Evolutionary conservation across 2,329 filamentous ascomycete genomes (phyloP).

Genomic region (Clonostachys rosea): DNA sequence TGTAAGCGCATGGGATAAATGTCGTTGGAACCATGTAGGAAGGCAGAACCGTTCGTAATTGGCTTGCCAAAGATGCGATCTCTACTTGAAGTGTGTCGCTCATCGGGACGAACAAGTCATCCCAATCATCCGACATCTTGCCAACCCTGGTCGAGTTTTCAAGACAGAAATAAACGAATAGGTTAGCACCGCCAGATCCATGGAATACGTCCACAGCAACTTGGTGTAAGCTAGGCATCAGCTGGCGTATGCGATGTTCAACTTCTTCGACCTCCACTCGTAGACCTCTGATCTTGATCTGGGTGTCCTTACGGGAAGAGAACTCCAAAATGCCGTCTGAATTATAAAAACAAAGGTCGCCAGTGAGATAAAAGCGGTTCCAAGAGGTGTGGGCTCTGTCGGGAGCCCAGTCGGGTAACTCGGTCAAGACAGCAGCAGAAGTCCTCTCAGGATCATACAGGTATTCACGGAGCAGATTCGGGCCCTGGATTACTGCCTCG

Average conservation of each 20-base stretch:
- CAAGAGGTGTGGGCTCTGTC: conserved; percentile 28
- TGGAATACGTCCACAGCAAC: neutral
- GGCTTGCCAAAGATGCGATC: conserved; percentile 6
- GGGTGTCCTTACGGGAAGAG: conserved; percentile 7
- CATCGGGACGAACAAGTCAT: conserved; percentile 4
- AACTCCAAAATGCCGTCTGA: conserved; percentile 8
- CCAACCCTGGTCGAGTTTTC: neutral
- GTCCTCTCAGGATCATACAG: conserved; percentile 46
- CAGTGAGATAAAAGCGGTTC: conserved; percentile 22
- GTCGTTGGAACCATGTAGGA: conserved; percentile 11
- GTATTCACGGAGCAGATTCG: conserved; percentile 50
- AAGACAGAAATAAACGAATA: neutral
- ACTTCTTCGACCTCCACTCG: conserved; percentile 11
- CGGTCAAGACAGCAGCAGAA: conserved; percentile 38
- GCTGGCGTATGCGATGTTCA: conserved; percentile 2
- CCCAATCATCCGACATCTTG: neutral
- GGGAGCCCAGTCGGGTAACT: no score
- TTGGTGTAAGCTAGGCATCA: neutral
- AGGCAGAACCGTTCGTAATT: conserved; percentile 6
- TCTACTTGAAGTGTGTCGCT: conserved; percentile 3
- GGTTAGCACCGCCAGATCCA: neutral
- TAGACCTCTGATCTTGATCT: conserved; percentile 12
- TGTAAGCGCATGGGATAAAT: conserved; percentile 10
- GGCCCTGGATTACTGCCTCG: conserved; percentile 40
- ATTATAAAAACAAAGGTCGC: conserved; percentile 8